phyloP scores from a whole-genome alignment of 2,329 filamentous ascomycete genomes.

The Fusarium sp. region DNA sequence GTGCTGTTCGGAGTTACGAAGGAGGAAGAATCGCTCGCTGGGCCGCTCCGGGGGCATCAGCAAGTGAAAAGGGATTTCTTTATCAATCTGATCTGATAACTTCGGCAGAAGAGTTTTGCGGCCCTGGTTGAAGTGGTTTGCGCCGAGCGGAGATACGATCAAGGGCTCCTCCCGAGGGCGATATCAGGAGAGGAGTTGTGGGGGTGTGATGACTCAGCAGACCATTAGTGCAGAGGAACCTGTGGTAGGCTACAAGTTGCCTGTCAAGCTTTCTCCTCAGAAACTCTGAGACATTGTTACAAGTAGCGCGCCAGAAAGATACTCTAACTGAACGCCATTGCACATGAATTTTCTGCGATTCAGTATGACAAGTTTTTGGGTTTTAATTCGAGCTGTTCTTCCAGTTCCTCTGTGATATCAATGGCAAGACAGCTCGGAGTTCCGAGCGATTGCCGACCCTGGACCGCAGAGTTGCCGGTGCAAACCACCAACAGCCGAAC shows the following conservation, averaged over 20 bases:
- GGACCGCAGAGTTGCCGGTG: neutral
- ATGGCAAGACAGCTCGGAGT: conserved; percentile 9
- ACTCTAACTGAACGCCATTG: neutral
- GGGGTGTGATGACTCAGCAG: conserved; percentile 8
- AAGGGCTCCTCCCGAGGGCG: neutral
- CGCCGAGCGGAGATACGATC: conserved; percentile 55
- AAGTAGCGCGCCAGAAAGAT: neutral
- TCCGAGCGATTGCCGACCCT: conserved; percentile 13
- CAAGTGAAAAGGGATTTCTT: conserved; percentile 52
- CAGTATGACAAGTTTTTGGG: neutral
- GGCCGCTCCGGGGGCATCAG: conserved; percentile 46
- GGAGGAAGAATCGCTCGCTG: conserved; percentile 39
- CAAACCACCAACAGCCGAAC: conserved; percentile 13
- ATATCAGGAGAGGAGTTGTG: conserved; percentile 8
- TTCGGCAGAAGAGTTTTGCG: conserved; percentile 46
- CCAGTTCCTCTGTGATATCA: neutral
- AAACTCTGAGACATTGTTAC: neutral
- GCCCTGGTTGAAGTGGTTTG: conserved; percentile 29
- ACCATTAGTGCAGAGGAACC: neutral
- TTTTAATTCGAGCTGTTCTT: neutral
- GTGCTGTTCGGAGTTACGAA: conserved; percentile 56
- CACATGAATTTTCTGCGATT: neutral
- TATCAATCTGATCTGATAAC: conserved; percentile 62
- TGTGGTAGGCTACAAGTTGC: neutral
- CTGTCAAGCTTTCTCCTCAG: neutral